Evolutionary conservation across 2,329 filamentous ascomycete genomes (phyloP).

Genomic region (Alternaria arborescens): DNA sequence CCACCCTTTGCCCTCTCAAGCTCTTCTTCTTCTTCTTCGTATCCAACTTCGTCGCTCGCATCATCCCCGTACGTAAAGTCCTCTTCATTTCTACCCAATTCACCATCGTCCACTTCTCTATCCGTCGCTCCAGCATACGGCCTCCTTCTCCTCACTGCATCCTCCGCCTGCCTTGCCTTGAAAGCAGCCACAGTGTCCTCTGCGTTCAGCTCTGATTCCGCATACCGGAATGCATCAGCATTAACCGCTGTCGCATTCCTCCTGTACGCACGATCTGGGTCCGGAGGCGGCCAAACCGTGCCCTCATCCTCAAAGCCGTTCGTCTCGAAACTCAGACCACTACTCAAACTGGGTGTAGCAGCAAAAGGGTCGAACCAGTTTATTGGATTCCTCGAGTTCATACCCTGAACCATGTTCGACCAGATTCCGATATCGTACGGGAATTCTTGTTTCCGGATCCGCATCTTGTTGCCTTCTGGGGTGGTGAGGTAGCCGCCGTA

Average conservation of each 20-base stretch:
- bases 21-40: conserved; percentile 28
- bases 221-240: conserved; percentile 49
- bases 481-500: conserved; percentile 66
- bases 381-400: conserved; percentile 71
- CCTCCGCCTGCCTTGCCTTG: conserved; percentile 61
- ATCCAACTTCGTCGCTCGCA: conserved; percentile 20
- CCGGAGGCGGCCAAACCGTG: conserved; percentile 59
- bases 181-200: conserved; percentile 63
- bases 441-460: conserved; percentile 74
- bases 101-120: conserved; percentile 11
- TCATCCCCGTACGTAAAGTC: conserved; percentile 36
- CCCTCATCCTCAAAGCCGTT: conserved; percentile 74
- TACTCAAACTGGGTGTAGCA: conserved; percentile 57
- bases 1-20: conserved; percentile 19
- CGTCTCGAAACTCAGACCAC: conserved; percentile 70
- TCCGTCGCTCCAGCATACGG: conserved; percentile 56
- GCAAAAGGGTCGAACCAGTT: conserved; percentile 76
- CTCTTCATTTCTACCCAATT: conserved; percentile 19
- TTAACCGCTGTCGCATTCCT: conserved; percentile 19
- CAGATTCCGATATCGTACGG: conserved; percentile 83
- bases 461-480: conserved; percentile 62
- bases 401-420: conserved; percentile 76
- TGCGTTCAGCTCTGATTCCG: conserved; percentile 48
- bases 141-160: conserved; percentile 55
- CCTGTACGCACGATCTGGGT: conserved; percentile 55